A percentile compares a stretch with the other conserved stretches of the same genome.
Evolutionary conservation across 768 basidiomycete genomes (phyloP).

Genomic region (Tricholoma terreum): DNA sequence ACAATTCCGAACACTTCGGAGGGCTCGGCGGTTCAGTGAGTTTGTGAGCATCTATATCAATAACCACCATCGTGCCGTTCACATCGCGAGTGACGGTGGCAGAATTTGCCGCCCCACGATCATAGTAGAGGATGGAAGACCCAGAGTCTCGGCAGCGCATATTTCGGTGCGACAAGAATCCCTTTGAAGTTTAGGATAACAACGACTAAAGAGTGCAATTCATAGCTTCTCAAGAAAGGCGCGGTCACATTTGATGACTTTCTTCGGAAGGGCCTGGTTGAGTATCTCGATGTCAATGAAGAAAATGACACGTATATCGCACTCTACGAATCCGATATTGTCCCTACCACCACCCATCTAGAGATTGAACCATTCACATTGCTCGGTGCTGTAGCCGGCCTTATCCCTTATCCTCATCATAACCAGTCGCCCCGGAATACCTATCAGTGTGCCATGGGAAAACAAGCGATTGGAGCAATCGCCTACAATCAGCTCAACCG

Average conservation of each 20-base stretch:
- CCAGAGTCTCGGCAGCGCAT: slow-evolving; percentile 79
- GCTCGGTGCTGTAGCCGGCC: slow-evolving; percentile 94
- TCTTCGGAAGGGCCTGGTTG: slow-evolving; percentile 85
- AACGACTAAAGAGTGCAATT: not conserved
- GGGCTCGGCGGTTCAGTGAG: slow-evolving; percentile 90
- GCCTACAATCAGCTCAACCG: slow-evolving; percentile 97
- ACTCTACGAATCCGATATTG: slow-evolving; percentile 87
- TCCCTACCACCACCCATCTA: slow-evolving; percentile 82
- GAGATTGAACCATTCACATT: slow-evolving; percentile 99
- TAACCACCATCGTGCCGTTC: slow-evolving; percentile 90
- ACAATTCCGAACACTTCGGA: slow-evolving; percentile 88
- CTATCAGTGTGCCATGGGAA: slow-evolving; percentile 99
- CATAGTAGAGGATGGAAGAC: slow-evolving; percentile 81
- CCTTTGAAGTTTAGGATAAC: slow-evolving; percentile 10
- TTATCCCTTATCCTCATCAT: slow-evolving; percentile 99
- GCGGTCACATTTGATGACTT: slow-evolving; percentile 90
- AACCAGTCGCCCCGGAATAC: slow-evolving; percentile 99
- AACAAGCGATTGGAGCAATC: slow-evolving; percentile 98
- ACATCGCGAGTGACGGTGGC: slow-evolving; percentile 96
- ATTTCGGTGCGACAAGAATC: slow-evolving; percentile 52
- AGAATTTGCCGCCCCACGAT: slow-evolving; percentile 97
- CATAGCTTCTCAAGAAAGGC: slow-evolving; percentile 76
- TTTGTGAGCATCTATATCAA: slow-evolving; percentile 97
- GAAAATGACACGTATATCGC: slow-evolving; percentile 98
- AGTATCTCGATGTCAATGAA: slow-evolving; percentile 98